Conservation (phyloP, 352 stramenopile genomes). For the Globisporangium heterothallicum region DNA sequence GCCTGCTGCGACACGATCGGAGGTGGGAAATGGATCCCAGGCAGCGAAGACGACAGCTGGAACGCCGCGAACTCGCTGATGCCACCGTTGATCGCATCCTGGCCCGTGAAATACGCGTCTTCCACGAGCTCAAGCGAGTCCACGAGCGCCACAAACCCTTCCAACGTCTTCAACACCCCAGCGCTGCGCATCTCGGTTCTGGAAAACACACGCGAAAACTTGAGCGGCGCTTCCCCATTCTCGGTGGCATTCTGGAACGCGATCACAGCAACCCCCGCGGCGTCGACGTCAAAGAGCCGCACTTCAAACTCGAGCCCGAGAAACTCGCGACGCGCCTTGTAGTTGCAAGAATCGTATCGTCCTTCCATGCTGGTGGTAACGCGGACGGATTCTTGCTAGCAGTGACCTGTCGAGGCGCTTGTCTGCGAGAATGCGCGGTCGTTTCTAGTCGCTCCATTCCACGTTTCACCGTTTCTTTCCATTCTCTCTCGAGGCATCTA, state of each 20-base stretch:
- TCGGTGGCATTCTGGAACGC: slow-evolving; percentile 31
- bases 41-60: slow-evolving; percentile 58
- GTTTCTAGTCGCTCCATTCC: too few species aligned
- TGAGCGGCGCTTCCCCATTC: slow-evolving; percentile 27
- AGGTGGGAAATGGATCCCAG: slow-evolving; percentile 43
- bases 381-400: too few species aligned
- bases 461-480: too few species aligned
- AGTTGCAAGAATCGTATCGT: slow-evolving; percentile 47
- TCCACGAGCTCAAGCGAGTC: slow-evolving; percentile 65
- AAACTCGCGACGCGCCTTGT: slow-evolving; percentile 56
- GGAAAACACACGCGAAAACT: slow-evolving; percentile 68
- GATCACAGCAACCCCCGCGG: slow-evolving; percentile 53
- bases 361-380: slow-evolving; percentile 7
- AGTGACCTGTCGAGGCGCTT: too few species aligned
- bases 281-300: slow-evolving; percentile 67
- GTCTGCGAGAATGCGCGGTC: too few species aligned
- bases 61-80: slow-evolving; percentile 40
- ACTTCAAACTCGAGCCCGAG: slow-evolving; percentile 64
- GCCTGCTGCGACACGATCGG: slow-evolving; percentile 52
- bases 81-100: slow-evolving; percentile 25
- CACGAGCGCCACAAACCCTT: slow-evolving; percentile 54
- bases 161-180: slow-evolving; percentile 46
- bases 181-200: slow-evolving; percentile 36
- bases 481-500: too few species aligned
- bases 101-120: slow-evolving; percentile 54